phyloP scores from a whole-genome alignment of 306 rosid species.

The Trifolium dubium region DNA sequence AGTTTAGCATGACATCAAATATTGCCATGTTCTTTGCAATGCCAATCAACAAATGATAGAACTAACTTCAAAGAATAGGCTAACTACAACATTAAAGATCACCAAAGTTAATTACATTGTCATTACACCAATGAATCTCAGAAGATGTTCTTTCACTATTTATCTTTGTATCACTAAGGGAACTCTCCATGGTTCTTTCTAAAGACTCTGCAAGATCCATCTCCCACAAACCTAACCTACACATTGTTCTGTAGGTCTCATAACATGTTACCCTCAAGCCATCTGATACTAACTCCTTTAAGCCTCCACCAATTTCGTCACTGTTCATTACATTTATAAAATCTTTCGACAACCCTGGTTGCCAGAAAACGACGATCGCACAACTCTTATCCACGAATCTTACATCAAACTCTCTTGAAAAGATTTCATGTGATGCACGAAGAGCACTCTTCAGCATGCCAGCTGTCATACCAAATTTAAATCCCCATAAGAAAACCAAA shows the following conservation, averaged over 20 bases:
- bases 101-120: conserved; percentile 58
- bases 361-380: conserved; percentile 79
- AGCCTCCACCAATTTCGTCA: conserved; percentile 52
- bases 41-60: conserved; percentile 5
- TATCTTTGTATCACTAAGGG: conserved; percentile 35
- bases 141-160: conserved; percentile 39
- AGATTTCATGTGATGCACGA: conserved; percentile 54
- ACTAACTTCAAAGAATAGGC: conserved; percentile 25
- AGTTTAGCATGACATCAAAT: neutral
- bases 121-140: conserved; percentile 56
- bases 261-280: conserved; percentile 69
- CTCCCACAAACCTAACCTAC: conserved; percentile 73
- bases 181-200: conserved; percentile 53
- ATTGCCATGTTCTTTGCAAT: neutral
- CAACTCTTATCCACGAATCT: conserved; percentile 73
- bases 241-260: conserved; percentile 59
- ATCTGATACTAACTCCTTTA: conserved; percentile 64
- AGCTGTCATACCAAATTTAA: conserved; percentile 62
- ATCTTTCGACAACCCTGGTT: conserved; percentile 55
- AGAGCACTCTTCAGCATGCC: conserved; percentile 62
- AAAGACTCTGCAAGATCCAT: conserved; percentile 64
- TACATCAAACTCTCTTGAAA: conserved; percentile 73
- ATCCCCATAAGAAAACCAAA: conserved; percentile 86
- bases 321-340: conserved; percentile 52
- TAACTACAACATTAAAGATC: conserved; percentile 51